phyloP scores from a whole-genome alignment of 1,284 basidiomycete species.

The Porogramme epimiltina region DNA sequence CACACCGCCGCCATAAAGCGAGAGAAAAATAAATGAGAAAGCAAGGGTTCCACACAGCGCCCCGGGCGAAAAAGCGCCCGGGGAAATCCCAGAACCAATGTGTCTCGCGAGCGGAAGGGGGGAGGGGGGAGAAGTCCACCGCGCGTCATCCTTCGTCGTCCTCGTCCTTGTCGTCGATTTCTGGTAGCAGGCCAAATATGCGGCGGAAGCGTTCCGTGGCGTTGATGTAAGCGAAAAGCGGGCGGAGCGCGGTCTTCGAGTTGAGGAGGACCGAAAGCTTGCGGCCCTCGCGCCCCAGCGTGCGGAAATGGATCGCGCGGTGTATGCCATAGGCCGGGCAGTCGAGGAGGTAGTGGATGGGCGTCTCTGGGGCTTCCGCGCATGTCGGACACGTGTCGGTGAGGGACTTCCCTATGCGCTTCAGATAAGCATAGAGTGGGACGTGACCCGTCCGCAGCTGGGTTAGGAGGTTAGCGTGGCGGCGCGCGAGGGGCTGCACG shows the following conservation, averaged over 20 bases:
- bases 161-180: too few species aligned
- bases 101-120: too few species aligned
- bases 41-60: too few species aligned
- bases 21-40: too few species aligned
- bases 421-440: constrained; percentile 29
- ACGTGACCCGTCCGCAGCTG: constrained; percentile 33
- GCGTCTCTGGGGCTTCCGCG: constrained; percentile 18
- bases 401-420: constrained; percentile 18
- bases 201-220: not conserved
- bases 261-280: not conserved
- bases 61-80: too few species aligned
- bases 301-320: not conserved
- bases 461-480: constrained; percentile 24
- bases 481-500: constrained; percentile 1
- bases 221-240: constrained; percentile 4
- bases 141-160: too few species aligned
- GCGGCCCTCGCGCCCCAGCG: not conserved
- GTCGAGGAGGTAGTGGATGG: constrained; percentile 28
- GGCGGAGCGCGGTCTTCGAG: not conserved
- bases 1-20: too few species aligned
- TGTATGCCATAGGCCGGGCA: constrained; percentile 17
- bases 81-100: too few species aligned
- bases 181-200: not conserved
- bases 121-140: too few species aligned
- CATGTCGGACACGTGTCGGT: constrained; percentile 29